Conservation (phyloP, 768 basidiomycete genomes). For the Leucosporidium yakuticum region DNA sequence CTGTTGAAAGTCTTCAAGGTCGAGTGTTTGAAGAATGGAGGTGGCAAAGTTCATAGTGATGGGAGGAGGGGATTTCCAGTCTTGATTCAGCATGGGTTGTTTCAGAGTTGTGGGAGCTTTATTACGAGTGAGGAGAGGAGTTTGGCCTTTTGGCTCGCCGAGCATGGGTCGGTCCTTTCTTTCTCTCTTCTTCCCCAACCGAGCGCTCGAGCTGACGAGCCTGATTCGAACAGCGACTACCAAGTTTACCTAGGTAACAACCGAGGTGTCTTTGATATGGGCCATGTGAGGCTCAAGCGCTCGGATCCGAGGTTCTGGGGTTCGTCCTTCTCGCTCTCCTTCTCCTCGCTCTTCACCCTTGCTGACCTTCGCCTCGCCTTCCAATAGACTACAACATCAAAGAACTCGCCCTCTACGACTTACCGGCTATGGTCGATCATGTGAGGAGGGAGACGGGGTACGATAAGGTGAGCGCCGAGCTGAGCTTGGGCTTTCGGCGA, state of each 20-base stretch:
- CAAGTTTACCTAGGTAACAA: conserved; percentile 49
- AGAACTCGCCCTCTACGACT: conserved; percentile 51
- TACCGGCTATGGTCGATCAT: conserved; percentile 51
- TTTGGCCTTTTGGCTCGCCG: conserved; percentile 52
- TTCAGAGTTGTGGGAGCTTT: conserved; percentile 51
- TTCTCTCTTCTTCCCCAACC: too few species aligned
- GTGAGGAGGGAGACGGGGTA: conserved; percentile 49
- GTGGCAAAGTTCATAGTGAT: conserved; percentile 22
- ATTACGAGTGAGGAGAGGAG: conserved; percentile 52
- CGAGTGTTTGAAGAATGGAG: conserved; percentile 25
- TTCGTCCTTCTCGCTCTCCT: conserved; percentile 33
- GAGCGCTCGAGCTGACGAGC: neutral
- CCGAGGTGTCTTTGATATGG: conserved; percentile 51
- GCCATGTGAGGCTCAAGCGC: conserved; percentile 46
- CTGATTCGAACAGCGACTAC: conserved; percentile 42
- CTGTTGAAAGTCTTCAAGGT: conserved; percentile 45
- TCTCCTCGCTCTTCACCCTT: neutral
- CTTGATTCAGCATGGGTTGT: conserved; percentile 51
- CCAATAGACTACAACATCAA: conserved; percentile 50
- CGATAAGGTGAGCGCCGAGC: conserved; percentile 42
- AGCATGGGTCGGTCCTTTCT: conserved; percentile 41
- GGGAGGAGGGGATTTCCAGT: conserved; percentile 47
- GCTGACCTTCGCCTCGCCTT: neutral
- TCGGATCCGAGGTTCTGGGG: conserved; percentile 52
- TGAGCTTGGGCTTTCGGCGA: neutral